Conservation (phyloP, 164 flowering plant species). For the Houttuynia cordata region DNA sequence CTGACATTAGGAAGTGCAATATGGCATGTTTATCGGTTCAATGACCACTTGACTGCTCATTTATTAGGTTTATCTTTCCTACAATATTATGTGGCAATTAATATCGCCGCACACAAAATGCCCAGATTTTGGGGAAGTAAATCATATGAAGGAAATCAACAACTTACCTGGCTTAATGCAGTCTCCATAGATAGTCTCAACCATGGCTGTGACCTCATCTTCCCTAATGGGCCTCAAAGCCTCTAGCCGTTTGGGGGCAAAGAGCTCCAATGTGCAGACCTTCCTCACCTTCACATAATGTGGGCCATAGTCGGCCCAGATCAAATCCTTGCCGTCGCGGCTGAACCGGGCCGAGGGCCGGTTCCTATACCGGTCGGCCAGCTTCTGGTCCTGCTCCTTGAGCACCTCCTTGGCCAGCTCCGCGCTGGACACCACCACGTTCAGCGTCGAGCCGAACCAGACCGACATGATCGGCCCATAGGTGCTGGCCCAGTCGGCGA, state of each 20-base stretch:
- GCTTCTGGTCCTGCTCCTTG: conserved; percentile 40
- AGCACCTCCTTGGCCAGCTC: conserved; percentile 39
- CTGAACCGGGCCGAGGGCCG: conserved; percentile 30
- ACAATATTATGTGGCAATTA: no score
- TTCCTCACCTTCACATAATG: conserved; percentile 48
- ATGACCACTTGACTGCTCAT: no score
- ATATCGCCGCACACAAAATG: neutral
- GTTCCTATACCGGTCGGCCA: conserved; percentile 34
- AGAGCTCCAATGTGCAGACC: conserved; percentile 43
- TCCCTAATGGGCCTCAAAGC: conserved; percentile 46
- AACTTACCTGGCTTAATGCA: conserved; percentile 31
- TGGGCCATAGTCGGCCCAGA: conserved; percentile 58
- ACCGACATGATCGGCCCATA: conserved; percentile 47
- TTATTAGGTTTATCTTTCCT: no score
- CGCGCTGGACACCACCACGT: conserved; percentile 28
- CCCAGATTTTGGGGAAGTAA: neutral
- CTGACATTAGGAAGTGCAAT: no score
- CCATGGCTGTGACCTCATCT: conserved; percentile 61
- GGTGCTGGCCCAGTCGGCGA: conserved; percentile 32
- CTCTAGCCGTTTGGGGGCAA: conserved; percentile 41
- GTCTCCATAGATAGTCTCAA: conserved; percentile 33
- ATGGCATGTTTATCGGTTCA: no score
- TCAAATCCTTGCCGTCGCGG: conserved; percentile 39
- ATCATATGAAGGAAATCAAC: neutral
- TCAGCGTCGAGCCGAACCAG: conserved; percentile 37